A percentile compares a stretch with the other conserved stretches of the same genome.
Conservation (phyloP, 2,329 filamentous ascomycete species). For the Westerdykella ornata region DNA sequence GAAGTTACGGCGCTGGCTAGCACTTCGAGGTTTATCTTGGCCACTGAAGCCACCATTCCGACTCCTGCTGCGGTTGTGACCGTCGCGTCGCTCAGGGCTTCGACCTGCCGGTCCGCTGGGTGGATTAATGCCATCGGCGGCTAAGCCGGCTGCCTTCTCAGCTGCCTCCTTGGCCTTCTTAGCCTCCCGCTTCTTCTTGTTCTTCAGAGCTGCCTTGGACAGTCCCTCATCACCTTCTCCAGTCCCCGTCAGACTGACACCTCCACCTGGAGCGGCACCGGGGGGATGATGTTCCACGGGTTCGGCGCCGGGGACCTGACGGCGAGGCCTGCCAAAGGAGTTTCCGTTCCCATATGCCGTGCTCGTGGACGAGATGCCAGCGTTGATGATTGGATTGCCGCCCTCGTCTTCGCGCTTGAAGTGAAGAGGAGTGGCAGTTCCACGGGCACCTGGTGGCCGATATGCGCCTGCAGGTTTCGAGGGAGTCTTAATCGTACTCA, state of each 20-base stretch:
- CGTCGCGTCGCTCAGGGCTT: constrained; percentile 59
- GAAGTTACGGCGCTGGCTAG: constrained; percentile 29
- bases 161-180: constrained; percentile 84
- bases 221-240: constrained; percentile 63
- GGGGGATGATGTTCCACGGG: constrained; percentile 57
- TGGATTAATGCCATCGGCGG: constrained; percentile 23
- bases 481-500: constrained; percentile 84
- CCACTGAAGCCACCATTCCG: constrained; percentile 25
- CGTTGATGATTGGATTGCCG: constrained; percentile 78
- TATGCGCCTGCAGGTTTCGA: constrained; percentile 97
- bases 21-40: constrained; percentile 22
- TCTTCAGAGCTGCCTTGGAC: constrained; percentile 82
- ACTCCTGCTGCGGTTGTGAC: constrained; percentile 50
- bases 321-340: constrained; percentile 63
- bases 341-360: constrained; percentile 58
- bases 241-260: constrained; percentile 59
- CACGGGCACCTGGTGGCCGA: constrained; percentile 86
- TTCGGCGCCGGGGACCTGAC: constrained; percentile 83
- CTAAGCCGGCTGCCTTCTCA: constrained; percentile 39
- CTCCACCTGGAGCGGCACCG: constrained; percentile 62
- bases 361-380: constrained; percentile 60
- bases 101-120: constrained; percentile 38
- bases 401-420: constrained; percentile 98
- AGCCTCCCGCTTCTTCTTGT: constrained; percentile 95
- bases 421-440: constrained; percentile 78